phyloP scores from a whole-genome alignment of 148 eudicot genomes.

The Pouteria glomerata region DNA sequence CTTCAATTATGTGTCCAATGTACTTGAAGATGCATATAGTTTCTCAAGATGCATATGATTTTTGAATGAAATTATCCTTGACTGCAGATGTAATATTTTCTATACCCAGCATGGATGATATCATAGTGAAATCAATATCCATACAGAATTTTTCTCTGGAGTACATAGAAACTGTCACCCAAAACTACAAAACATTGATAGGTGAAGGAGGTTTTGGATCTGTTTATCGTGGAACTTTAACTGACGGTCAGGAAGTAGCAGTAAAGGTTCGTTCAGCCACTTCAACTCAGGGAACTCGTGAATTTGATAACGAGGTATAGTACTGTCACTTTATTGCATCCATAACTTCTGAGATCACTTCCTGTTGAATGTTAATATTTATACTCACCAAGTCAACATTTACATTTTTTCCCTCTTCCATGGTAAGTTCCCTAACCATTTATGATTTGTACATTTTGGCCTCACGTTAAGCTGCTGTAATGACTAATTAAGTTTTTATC shows the following conservation, averaged over 20 bases:
- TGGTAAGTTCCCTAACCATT: neutral
- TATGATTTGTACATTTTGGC: neutral
- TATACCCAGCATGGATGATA: slow-evolving; percentile 34
- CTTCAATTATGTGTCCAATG: neutral
- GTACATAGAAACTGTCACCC: slow-evolving; percentile 37
- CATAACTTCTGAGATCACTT: neutral
- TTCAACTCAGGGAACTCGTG: slow-evolving; percentile 61
- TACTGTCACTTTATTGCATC: neutral
- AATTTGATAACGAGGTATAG: slow-evolving; percentile 48
- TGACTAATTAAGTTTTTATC: slow-evolving; percentile 2
- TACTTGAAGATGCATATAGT: no score
- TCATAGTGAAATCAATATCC: slow-evolving; percentile 28
- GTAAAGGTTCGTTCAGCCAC: slow-evolving; percentile 60
- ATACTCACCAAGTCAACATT: neutral
- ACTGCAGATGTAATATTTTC: slow-evolving; percentile 44
- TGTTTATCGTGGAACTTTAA: slow-evolving; percentile 47
- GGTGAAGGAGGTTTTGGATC: slow-evolving; percentile 65
- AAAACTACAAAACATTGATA: slow-evolving; percentile 44
- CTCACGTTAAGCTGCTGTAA: neutral
- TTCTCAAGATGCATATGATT: neutral
- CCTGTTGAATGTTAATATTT: neutral
- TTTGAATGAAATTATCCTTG: neutral
- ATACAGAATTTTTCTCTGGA: slow-evolving; percentile 36
- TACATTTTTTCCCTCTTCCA: neutral
- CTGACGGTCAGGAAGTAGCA: slow-evolving; percentile 56